A percentile compares a stretch with the other conserved stretches of the same genome.
Conservation (phyloP, 129 eudicot species). For the Dittrichia graveolens region DNA sequence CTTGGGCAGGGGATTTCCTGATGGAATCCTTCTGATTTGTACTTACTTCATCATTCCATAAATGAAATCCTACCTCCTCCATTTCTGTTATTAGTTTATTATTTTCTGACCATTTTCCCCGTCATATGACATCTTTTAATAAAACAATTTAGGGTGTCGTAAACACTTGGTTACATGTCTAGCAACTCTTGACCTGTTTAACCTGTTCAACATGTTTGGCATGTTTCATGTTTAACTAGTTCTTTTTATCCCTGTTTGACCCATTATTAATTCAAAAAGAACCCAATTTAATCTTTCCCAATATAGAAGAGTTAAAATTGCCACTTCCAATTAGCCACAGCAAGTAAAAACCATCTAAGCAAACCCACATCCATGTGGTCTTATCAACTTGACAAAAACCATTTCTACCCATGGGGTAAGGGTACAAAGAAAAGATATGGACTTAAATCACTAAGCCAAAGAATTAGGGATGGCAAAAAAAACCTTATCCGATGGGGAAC, state of each 20-base stretch:
- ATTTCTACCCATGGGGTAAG: neutral
- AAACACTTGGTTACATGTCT: neutral
- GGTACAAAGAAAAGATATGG: conserved; percentile 1
- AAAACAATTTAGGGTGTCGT: neutral
- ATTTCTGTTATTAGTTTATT: too few relatives aligned
- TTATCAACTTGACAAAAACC: neutral
- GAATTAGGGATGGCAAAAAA: too few relatives aligned
- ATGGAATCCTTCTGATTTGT: too few relatives aligned
- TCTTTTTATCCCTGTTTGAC: neutral
- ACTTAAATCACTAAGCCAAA: neutral
- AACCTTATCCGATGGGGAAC: too few relatives aligned
- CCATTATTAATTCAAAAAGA: neutral
- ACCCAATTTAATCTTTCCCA: neutral
- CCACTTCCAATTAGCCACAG: neutral
- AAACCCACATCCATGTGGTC: neutral
- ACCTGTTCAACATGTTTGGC: neutral
- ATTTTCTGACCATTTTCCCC: too few relatives aligned
- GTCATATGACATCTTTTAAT: too few relatives aligned
- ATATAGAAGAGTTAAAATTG: neutral
- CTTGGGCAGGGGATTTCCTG: too few relatives aligned
- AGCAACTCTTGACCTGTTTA: neutral
- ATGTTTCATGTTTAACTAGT: neutral
- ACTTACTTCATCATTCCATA: too few relatives aligned
- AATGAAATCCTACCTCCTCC: too few relatives aligned
- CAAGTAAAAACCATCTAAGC: neutral